Conservation (phyloP, 2,329 filamentous ascomycete genomes). For the Boeremia exigua region DNA sequence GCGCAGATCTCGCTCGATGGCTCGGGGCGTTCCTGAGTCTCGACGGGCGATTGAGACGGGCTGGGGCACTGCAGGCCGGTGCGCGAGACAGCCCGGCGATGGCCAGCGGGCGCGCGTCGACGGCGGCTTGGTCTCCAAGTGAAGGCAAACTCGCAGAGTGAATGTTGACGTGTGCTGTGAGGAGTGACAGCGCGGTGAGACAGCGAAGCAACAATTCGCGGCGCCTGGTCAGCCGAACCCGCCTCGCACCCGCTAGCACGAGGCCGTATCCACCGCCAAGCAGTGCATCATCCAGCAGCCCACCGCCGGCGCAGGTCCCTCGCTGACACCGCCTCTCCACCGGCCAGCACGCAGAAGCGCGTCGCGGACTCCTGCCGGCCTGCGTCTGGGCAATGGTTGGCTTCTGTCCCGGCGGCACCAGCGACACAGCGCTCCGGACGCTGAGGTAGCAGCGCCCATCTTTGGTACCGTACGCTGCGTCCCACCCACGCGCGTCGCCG, state of each 20-base stretch:
- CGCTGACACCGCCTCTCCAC: not conserved
- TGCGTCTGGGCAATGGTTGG: conserved; percentile 36
- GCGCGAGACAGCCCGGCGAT: too few species aligned
- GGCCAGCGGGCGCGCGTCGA: too few species aligned
- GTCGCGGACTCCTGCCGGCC: conserved; percentile 13
- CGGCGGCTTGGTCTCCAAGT: not conserved
- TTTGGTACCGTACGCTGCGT: conserved; percentile 9
- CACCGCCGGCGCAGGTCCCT: not conserved
- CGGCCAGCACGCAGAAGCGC: conserved; percentile 1
- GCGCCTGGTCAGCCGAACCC: conserved; percentile 5
- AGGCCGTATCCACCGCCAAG: conserved; percentile 13
- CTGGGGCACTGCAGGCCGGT: not conserved
- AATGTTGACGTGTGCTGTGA: not conserved
- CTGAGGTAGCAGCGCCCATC: conserved; percentile 33
- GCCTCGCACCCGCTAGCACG: conserved; percentile 9
- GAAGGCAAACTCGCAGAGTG: not conserved
- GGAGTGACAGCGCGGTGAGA: conserved; percentile 12
- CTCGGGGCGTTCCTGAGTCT: conserved; percentile 12
- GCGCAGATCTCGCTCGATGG: conserved; percentile 6
- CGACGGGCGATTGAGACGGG: not conserved
- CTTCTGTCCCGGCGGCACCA: conserved; percentile 29
- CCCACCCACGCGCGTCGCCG: conserved; percentile 4
- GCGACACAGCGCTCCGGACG: conserved; percentile 33
- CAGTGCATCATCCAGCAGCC: conserved; percentile 7
- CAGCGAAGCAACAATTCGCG: conserved; percentile 5